phyloP scores from a whole-genome alignment of 2,329 filamentous ascomycete species.

The Alternaria rosae region DNA sequence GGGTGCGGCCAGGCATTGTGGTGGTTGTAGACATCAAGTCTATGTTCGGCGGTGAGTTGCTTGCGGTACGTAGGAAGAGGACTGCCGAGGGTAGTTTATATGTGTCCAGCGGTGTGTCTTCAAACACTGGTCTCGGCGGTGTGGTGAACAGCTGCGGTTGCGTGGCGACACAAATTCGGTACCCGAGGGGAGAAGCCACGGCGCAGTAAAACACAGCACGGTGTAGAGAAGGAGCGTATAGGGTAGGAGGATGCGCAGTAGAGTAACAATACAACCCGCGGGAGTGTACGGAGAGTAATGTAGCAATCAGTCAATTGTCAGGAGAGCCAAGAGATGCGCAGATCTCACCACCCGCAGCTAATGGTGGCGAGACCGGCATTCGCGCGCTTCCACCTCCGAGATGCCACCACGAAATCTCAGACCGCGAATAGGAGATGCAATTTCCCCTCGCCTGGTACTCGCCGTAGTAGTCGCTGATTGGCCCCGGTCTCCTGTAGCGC shows the following conservation, averaged over 20 bases:
- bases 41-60: neutral
- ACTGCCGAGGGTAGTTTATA: neutral
- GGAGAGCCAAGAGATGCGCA: constrained; percentile 28
- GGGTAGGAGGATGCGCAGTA: constrained; percentile 12
- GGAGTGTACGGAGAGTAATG: constrained; percentile 11
- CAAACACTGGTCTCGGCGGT: neutral
- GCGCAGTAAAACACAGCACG: neutral
- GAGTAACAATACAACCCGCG: neutral
- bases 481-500: neutral
- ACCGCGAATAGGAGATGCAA: constrained; percentile 17
- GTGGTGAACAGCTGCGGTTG: constrained; percentile 3
- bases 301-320: constrained; percentile 23
- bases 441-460: constrained; percentile 12
- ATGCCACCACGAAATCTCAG: constrained; percentile 10
- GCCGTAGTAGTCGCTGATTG: constrained; percentile 2
- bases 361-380: constrained; percentile 30
- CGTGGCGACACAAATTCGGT: constrained; percentile 1
- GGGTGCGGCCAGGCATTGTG: constrained; percentile 77
- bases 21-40: constrained; percentile 26
- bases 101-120: neutral
- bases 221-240: constrained; percentile 23
- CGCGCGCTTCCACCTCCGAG: constrained; percentile 21
- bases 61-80: neutral
- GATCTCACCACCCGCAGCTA: constrained; percentile 29
- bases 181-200: neutral